Conservation (phyloP, 2,329 filamentous ascomycete species). For the Paradendryphiella salina region DNA sequence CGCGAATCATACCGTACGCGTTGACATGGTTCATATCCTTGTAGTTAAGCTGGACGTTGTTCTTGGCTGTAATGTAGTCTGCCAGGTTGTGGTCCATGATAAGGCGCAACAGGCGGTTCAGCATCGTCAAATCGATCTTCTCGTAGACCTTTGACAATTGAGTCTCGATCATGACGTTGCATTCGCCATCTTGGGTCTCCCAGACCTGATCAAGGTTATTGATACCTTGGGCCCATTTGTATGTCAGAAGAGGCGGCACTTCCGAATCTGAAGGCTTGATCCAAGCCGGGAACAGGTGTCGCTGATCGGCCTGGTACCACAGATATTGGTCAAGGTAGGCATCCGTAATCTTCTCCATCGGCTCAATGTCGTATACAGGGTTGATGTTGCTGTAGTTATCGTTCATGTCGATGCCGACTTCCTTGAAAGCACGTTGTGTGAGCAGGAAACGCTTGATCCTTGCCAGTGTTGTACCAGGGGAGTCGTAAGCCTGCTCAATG, state of each 20-base stretch:
- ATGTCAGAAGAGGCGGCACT: conserved; percentile 88
- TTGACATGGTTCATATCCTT: conserved; percentile 99
- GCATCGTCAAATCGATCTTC: conserved; percentile 94
- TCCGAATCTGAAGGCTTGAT: conserved; percentile 99
- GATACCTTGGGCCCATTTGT: conserved; percentile 99
- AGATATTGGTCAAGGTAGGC: conserved; percentile 98
- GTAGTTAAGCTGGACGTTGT: conserved; percentile 98
- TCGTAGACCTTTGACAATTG: conserved; percentile 99
- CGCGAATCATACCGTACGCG: conserved; percentile 97
- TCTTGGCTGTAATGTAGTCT: conserved; percentile 99
- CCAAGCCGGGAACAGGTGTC: conserved; percentile 96
- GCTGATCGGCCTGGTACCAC: conserved; percentile 98
- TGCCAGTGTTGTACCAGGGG: conserved; percentile 91
- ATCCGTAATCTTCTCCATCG: conserved; percentile 99
- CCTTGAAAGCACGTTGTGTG: conserved; percentile 97
- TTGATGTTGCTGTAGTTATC: conserved; percentile 99
- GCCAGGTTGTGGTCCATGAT: conserved; percentile 99
- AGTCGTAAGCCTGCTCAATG: conserved; percentile 98
- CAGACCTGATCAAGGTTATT: conserved; percentile 96
- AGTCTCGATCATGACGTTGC: conserved; percentile 98
- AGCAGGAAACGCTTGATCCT: conserved; percentile 97
- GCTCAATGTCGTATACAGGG: conserved; percentile 97
- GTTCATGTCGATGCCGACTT: conserved; percentile 99
- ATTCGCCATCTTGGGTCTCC: conserved; percentile 91
- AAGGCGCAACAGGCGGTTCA: conserved; percentile 87